Evolutionary conservation across 768 basidiomycete species (phyloP).

Genomic region (Agaricus sinodeliciosus): DNA sequence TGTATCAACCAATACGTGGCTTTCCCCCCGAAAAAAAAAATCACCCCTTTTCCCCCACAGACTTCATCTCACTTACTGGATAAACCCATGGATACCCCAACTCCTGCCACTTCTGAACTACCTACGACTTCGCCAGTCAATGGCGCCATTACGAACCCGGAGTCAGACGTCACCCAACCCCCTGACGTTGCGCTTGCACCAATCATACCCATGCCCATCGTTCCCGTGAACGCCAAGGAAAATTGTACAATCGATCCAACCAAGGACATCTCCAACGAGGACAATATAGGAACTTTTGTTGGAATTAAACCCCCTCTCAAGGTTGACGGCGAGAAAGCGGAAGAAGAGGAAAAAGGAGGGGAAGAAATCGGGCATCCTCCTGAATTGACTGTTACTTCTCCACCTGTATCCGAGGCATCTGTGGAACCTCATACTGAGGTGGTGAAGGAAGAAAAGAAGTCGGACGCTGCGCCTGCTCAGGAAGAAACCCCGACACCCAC

Average conservation of each 20-base stretch:
- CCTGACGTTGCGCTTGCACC: constrained; percentile 18
- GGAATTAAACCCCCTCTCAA: not conserved
- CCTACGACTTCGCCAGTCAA: not conserved
- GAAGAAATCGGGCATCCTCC: not conserved
- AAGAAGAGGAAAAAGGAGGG: constrained; percentile 6
- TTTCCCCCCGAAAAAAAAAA: too few relatives aligned
- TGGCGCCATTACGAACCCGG: not conserved
- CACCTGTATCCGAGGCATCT: not conserved
- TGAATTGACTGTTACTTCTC: not conserved
- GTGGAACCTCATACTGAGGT: constrained; percentile 2
- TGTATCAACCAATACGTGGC: too few relatives aligned
- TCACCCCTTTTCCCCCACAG: too few relatives aligned
- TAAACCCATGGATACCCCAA: constrained; percentile 9
- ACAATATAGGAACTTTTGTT: not conserved
- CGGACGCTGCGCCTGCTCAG: not conserved
- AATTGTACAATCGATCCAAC: constrained; percentile 22
- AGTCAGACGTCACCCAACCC: not conserved
- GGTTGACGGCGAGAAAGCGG: not conserved
- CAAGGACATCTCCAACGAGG: constrained; percentile 7
- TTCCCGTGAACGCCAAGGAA: constrained; percentile 35
- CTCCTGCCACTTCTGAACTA: not conserved
- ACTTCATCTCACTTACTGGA: constrained; percentile 14
- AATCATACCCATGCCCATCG: constrained; percentile 28
- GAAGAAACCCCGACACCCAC: not conserved
- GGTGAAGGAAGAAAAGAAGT: not conserved